These are phyloP conservation scores for Blastocystis hominis DNA, from an alignment of 352 stramenopile genomes.

Conservation along the genomic window DNA sequence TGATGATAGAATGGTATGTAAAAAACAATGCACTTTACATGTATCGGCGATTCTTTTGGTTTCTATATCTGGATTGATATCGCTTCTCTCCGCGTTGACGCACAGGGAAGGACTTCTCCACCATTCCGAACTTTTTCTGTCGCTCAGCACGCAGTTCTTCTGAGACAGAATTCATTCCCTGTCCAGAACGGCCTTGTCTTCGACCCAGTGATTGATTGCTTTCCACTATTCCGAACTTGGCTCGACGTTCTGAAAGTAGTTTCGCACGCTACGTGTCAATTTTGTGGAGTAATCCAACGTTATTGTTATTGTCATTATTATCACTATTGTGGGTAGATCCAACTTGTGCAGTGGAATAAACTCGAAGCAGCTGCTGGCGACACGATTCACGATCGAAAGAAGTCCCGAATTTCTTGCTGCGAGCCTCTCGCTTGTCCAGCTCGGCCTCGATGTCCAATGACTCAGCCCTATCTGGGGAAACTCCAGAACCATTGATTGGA, in stretches of 20 bases:
- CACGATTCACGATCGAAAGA: constrained; percentile 14
- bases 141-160: not conserved
- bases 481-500: no score
- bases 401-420: not conserved
- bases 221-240: not conserved
- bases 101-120: not conserved
- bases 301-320: no score
- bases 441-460: constrained; percentile 11
- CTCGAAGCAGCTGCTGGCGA: not conserved
- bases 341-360: not conserved
- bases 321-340: not conserved
- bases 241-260: not conserved
- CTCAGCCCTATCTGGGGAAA: not conserved
- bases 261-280: not conserved
- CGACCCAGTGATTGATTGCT: not conserved
- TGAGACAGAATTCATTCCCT: no score
- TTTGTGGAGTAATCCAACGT: no score
- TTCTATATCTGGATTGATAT: not conserved
- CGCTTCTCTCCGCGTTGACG: not conserved
- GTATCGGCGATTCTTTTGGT: not conserved
- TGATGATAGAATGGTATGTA: no score
- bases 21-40: not conserved
- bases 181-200: no score
- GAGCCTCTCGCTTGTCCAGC: not conserved
- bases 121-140: not conserved